Conservation (phyloP, 2,329 filamentous ascomycete species). For the Colletotrichum sublineola region DNA sequence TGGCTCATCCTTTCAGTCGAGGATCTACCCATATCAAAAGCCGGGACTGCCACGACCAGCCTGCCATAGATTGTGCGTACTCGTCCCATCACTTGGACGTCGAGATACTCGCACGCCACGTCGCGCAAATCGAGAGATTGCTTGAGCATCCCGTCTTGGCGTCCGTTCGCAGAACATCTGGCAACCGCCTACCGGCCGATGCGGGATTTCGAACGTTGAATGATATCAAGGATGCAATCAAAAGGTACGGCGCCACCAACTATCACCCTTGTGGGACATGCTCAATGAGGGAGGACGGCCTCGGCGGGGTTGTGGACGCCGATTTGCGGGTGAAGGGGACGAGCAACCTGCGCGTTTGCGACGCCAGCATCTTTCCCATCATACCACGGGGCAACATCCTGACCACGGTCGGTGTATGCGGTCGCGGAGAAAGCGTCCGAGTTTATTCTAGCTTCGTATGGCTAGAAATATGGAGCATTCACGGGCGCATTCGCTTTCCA, state of each 20-base stretch:
- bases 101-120: conserved; percentile 1
- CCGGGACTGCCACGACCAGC: background rate
- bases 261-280: conserved; percentile 26
- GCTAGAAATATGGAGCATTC: background rate
- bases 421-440: conserved; percentile 36
- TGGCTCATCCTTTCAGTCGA: conserved; percentile 4
- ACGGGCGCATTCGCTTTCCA: too few species aligned
- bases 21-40: background rate
- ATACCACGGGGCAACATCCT: conserved; percentile 40
- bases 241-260: conserved; percentile 1
- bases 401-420: conserved; percentile 43
- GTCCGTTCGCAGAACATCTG: background rate
- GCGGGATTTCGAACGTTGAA: background rate
- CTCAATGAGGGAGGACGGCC: conserved; percentile 34
- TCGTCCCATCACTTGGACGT: background rate
- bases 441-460: background rate
- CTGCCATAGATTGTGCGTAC: conserved; percentile 2
- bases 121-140: background rate
- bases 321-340: conserved; percentile 38
- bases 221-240: background rate
- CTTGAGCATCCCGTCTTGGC: background rate
- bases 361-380: conserved; percentile 42
- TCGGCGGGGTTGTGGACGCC: conserved; percentile 41
- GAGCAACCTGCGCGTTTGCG: conserved; percentile 40
- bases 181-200: background rate